phyloP scores from a whole-genome alignment of 2,329 filamentous ascomycete species.

The Aspergillus unguis region DNA sequence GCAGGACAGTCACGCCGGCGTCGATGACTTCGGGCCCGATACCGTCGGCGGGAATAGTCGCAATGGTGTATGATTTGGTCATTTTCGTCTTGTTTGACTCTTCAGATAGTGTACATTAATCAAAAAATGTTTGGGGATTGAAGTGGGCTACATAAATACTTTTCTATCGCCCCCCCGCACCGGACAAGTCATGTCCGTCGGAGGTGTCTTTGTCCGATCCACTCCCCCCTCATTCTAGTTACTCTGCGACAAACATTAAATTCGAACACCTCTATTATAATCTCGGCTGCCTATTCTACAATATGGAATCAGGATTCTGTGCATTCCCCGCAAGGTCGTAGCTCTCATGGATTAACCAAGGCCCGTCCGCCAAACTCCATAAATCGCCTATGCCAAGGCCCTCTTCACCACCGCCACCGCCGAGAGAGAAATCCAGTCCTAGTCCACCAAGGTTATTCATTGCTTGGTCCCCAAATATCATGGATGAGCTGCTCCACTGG shows the following conservation, averaged over 20 bases:
- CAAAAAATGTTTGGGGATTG: neutral
- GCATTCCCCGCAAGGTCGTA: constrained; percentile 4
- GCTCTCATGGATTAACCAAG: constrained; percentile 31
- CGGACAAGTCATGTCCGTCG: constrained; percentile 9
- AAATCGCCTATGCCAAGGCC: constrained; percentile 17
- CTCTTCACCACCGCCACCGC: constrained; percentile 15
- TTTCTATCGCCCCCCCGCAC: constrained; percentile 6
- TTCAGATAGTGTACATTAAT: neutral
- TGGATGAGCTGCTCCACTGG: constrained; percentile 9
- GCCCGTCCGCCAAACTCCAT: constrained; percentile 34
- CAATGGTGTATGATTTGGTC: constrained; percentile 49
- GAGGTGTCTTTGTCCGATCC: constrained; percentile 10
- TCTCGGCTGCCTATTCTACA: neutral
- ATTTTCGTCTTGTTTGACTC: neutral
- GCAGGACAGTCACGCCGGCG: constrained; percentile 61
- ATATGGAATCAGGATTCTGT: neutral
- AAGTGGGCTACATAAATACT: constrained; percentile 4
- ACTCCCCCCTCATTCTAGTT: neutral
- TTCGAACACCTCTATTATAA: too few relatives aligned
- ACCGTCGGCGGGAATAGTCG: constrained; percentile 66
- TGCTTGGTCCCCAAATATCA: constrained; percentile 9
- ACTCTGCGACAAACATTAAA: too few relatives aligned
- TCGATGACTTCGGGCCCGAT: constrained; percentile 67
- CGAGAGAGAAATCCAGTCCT: constrained; percentile 7
- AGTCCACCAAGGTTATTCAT: constrained; percentile 4